phyloP scores from a whole-genome alignment of 164 flowering plant species.

The Tetrastigma voinierianum region DNA sequence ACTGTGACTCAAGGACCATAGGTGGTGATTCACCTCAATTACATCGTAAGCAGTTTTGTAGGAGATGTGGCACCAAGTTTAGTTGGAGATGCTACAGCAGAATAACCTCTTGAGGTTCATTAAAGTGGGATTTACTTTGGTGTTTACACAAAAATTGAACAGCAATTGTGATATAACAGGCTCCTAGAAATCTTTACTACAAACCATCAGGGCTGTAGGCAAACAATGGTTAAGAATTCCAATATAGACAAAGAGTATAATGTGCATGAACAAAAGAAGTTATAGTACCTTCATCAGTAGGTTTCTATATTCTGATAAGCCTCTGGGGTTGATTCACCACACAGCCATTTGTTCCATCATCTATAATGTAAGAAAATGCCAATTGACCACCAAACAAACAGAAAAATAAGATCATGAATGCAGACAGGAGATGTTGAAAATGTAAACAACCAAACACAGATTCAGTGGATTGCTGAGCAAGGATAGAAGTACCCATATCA shows the following conservation, averaged over 20 bases:
- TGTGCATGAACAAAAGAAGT: too few relatives aligned
- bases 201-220: slow-evolving; percentile 49
- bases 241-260: background rate
- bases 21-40: slow-evolving; percentile 43
- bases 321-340: slow-evolving; percentile 23
- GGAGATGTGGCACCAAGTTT: slow-evolving; percentile 67
- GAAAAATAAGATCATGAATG: background rate
- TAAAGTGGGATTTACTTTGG: too few relatives aligned
- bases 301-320: slow-evolving; percentile 34
- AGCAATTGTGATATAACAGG: slow-evolving; percentile 84
- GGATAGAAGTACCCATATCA: slow-evolving; percentile 41
- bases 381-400: background rate
- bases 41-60: slow-evolving; percentile 53
- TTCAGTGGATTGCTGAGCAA: too few relatives aligned
- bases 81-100: slow-evolving; percentile 69
- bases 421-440: background rate
- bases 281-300: slow-evolving; percentile 37
- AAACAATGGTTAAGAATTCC: slow-evolving; percentile 8
- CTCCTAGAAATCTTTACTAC: slow-evolving; percentile 53
- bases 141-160: too few relatives aligned
- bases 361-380: slow-evolving; percentile 21
- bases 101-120: slow-evolving; percentile 76
- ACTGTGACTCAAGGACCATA: slow-evolving; percentile 95
- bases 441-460: too few relatives aligned
- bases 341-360: slow-evolving; percentile 50